Evolutionary conservation across 805 yeast genomes (phyloP), one percentile per base, ranked within the genome.

Genomic region (Ogataea dorogensis): DNA sequence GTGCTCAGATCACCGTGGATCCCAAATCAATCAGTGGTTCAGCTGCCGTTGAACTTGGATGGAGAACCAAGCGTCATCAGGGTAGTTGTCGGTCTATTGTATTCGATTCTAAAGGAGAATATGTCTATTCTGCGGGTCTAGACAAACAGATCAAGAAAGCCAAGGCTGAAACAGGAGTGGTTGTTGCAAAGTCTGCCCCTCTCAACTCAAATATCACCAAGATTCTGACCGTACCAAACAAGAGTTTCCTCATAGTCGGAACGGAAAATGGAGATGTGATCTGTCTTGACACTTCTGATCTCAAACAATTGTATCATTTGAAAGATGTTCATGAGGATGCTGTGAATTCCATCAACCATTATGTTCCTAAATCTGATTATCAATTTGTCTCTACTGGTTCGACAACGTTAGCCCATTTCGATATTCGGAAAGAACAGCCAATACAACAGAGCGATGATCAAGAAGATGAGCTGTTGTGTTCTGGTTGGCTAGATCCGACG

Each of bases 51-150:
- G 54, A 61, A 4, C 51, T 71, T 17, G 38, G 60, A 1, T 91
- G 98, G 98, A 75, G 81, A 37, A 89, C 97, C 0, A 85, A 77
- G 51, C 73, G 98, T 55, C 98, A 91, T 56, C 88, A 87, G 58
- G 89, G 87, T 1, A 81, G 95, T 46, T 86, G 95, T 42, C 65
- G 98, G 27, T 75, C 83, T 4, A 64, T 86, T 2, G 64, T 75
- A 6, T 80, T 86, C 57, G 85, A 79, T 42, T 75, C 78, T 23
- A 65, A 72, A 1, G 87, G 87, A 2, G 70, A 71, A 19, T 59
- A 60, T 38, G 35, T 88, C 0, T 85, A 68, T 51, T 71, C 95
- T 0, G 77, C 79, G 13, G 98, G 98, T 0, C 73, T 84, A 0
- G 98, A 91, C 44, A 75, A 76, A 30, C 75, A 85, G 5, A 64